phyloP scores from a whole-genome alignment of 1,139 yeast species.

The Saccharomyces hybrid region DNA sequence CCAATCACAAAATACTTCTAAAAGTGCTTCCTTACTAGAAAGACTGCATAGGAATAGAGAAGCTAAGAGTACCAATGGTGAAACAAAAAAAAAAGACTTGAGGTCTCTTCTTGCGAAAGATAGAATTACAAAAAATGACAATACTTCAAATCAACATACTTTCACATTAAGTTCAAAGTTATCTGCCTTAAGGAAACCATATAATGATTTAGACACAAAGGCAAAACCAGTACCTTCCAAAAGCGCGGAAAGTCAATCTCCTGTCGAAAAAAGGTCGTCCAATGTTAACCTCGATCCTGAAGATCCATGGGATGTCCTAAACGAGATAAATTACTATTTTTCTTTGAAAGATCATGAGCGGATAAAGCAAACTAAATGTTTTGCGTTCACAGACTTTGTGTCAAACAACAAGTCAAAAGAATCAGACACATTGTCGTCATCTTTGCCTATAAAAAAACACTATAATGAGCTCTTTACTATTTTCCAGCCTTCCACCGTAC shows the following conservation, averaged over 20 bases:
- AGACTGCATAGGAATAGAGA: background rate
- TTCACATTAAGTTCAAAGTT: conserved; percentile 6
- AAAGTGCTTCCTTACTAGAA: conserved; percentile 3
- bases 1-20: background rate
- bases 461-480: conserved; percentile 17
- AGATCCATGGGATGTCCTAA: background rate
- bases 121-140: background rate
- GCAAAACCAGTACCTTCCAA: background rate
- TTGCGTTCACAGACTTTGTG: background rate
- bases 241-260: background rate
- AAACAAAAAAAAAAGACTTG: background rate
- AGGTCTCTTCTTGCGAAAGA: background rate
- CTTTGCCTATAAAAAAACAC: conserved; percentile 13
- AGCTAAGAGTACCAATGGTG: background rate
- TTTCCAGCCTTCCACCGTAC: conserved; percentile 18
- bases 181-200: conserved; percentile 7
- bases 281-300: background rate
- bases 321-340: background rate
- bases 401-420: background rate
- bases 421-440: background rate
- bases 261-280: background rate
- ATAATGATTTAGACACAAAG: background rate
- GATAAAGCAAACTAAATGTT: background rate
- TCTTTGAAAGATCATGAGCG: background rate
- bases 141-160: background rate